Evolutionary conservation across 495 filamentous ascomycete genomes (phyloP).

Genomic region (Penicillium odoratum): DNA sequence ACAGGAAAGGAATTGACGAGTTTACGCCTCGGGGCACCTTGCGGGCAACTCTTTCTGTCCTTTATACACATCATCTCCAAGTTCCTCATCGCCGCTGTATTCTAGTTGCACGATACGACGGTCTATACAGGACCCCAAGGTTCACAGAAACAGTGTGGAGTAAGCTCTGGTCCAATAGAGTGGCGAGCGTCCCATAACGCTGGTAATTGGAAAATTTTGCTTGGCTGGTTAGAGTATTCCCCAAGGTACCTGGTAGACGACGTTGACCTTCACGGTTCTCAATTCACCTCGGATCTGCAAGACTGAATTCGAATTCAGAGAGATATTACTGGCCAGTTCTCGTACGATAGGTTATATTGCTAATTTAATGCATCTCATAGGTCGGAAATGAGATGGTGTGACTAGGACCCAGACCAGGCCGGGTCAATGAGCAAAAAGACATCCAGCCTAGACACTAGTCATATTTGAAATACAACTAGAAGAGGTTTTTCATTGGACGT

Average conservation of each 20-base stretch:
- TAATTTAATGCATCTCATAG: not conserved
- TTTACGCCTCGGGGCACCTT: constrained; percentile 15
- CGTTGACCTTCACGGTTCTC: constrained; percentile 30
- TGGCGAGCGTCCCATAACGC: constrained; percentile 3
- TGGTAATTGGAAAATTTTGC: constrained; percentile 23
- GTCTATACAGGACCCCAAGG: constrained; percentile 16
- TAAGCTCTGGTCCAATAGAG: constrained; percentile 9
- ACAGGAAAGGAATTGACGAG: not conserved
- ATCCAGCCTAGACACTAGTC: not conserved
- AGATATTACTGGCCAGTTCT: constrained; percentile 7
- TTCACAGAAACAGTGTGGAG: constrained; percentile 14
- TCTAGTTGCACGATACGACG: constrained; percentile 9
- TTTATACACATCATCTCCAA: constrained; percentile 21
- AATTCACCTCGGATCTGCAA: constrained; percentile 12
- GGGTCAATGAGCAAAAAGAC: not conserved
- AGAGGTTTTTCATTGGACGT: too few relatives aligned
- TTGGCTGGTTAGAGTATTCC: constrained; percentile 19
- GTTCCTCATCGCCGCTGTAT: constrained; percentile 23
- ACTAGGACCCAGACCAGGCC: not conserved
- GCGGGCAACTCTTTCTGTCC: constrained; percentile 18
- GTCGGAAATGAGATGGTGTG: not conserved
- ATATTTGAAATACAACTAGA: too few relatives aligned
- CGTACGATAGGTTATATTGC: not conserved
- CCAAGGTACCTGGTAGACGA: constrained; percentile 26
- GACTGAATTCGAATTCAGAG: constrained; percentile 10